Percentiles rank a stretch among this genome's conserved stretches.
Evolutionary conservation across 495 filamentous ascomycete species (phyloP).

Genomic region (Aspergillus funiculosus): DNA sequence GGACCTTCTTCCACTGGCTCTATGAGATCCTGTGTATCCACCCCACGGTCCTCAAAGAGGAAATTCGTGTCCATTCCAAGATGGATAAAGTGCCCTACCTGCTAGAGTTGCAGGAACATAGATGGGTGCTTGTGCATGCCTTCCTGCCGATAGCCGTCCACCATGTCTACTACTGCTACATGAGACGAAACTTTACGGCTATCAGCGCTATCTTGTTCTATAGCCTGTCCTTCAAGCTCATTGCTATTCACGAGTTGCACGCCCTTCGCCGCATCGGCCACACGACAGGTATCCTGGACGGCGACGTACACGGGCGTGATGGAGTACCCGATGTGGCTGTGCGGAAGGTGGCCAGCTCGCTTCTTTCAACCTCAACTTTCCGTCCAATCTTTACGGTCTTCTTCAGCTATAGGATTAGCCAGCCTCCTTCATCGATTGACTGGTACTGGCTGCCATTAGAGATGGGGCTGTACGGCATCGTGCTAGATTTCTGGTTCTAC

Average conservation of each 20-base stretch:
- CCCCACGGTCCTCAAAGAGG: slow-evolving; percentile 20
- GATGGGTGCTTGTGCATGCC: slow-evolving; percentile 29
- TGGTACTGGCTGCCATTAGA: slow-evolving; percentile 35
- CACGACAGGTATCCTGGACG: slow-evolving; percentile 23
- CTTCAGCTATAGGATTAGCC: slow-evolving; percentile 17
- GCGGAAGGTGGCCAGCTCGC: slow-evolving; percentile 18
- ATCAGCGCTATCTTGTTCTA: slow-evolving; percentile 26
- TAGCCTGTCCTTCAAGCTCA: slow-evolving; percentile 27
- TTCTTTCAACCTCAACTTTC: slow-evolving; percentile 20
- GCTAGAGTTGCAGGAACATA: slow-evolving; percentile 24
- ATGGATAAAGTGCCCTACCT: slow-evolving; percentile 30
- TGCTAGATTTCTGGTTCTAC: slow-evolving; percentile 47
- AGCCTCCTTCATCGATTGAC: slow-evolving; percentile 15
- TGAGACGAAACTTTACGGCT: slow-evolving; percentile 18
- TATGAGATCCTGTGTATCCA: slow-evolving; percentile 26
- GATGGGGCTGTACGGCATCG: slow-evolving; percentile 35
- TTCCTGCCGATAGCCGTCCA: slow-evolving; percentile 24
- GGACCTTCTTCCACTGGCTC: slow-evolving; percentile 28
- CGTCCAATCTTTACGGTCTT: slow-evolving; percentile 20
- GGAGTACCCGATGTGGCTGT: slow-evolving; percentile 26
- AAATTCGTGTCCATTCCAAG: slow-evolving; percentile 30
- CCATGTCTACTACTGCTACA: slow-evolving; percentile 26
- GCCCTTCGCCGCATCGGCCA: slow-evolving; percentile 25
- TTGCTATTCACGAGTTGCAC: slow-evolving; percentile 31
- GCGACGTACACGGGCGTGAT: slow-evolving; percentile 24